Evolutionary conservation across 305 asterid genomes (phyloP).

Genomic region (Solanum hybrid): DNA sequence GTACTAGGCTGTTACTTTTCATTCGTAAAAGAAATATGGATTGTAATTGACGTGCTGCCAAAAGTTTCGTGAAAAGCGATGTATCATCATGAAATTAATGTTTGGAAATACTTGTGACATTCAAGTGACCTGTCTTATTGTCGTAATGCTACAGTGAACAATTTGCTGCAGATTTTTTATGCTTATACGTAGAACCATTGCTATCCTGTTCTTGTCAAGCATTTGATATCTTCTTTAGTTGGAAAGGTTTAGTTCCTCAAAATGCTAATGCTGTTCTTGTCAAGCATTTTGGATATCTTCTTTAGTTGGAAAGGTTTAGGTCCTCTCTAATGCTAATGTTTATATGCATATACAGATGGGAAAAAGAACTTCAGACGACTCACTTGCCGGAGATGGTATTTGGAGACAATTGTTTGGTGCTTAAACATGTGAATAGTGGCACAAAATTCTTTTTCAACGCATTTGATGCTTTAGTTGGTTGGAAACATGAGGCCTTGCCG

Average conservation of each 20-base stretch:
- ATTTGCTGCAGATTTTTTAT: not conserved
- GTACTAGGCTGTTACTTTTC: not conserved
- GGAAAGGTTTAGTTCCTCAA: not conserved
- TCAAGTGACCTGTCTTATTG: not conserved
- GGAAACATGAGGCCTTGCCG: constrained; percentile 82
- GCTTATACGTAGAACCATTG: not conserved
- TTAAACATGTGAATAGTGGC: constrained; percentile 66
- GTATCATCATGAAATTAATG: not conserved
- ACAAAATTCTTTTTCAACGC: constrained; percentile 61
- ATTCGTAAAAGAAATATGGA: not conserved
- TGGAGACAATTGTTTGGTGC: constrained; percentile 72
- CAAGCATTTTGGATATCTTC: not conserved
- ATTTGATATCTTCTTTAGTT: not conserved
- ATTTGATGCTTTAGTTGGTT: constrained; percentile 81
- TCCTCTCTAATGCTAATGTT: not conserved
- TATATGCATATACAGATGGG: constrained; percentile 58
- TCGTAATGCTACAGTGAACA: not conserved
- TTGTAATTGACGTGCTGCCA: not conserved
- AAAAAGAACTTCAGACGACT: constrained; percentile 68
- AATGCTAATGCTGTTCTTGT: not conserved
- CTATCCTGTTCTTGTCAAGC: not conserved
- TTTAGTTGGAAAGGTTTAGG: not conserved
- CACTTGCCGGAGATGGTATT: constrained; percentile 97
- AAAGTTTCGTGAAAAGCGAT: not conserved
- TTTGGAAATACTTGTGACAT: not conserved